Base-by-base conservation (phyloP, 1,284 basidiomycete species). In the Microbotryomycetes sp. region DNA sequence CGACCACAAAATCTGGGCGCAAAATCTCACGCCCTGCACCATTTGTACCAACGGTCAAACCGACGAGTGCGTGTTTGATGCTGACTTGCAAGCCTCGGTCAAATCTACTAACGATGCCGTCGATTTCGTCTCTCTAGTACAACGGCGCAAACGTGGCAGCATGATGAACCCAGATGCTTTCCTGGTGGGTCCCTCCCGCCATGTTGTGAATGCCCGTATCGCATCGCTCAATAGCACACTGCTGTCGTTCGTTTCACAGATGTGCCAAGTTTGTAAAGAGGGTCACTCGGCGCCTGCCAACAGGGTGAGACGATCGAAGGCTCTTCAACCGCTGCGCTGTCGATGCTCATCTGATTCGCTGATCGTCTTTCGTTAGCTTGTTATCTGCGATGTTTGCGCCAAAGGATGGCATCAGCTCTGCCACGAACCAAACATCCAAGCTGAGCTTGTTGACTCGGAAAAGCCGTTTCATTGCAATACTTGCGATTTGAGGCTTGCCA, bases 1-100 rank as follows among this genome's bases (percentile, higher is more conserved):
- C 62, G 29, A 64, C 54, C 31, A 69, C 67, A 42, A 67, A 67
- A 49, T 69, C 61, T 4, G 67, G 67, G 2, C 62, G 67, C 49
- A 66, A 67, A 55, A 63, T 69, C 31, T 59, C 56, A 15, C 64
- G 64, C 51, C 67, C 67, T 2, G 60, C 59, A 55, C 51, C 65
- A 12, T 69, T 69, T 60, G 49, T 58, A 1, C 67, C 67, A 32
- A 69, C 65, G 36, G 65, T 58, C 56, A 58, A 58, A 49, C 65
- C 67, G 3, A 68, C 66, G n/a, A 64, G 63, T 65, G 31, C 49
- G 60, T 49, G n/a, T 29, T 45, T 15, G 19, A 42, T 42, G 9
- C 36, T 19, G 1, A 3, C 9, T 2, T 4, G 7, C 23, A 12
- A 3, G 48, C 12, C 29, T 15, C 25, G n/a, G 22, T 14, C 46